phyloP scores from a whole-genome alignment of 2,329 filamentous ascomycete genomes.

The Colletotrichum acutatum region DNA sequence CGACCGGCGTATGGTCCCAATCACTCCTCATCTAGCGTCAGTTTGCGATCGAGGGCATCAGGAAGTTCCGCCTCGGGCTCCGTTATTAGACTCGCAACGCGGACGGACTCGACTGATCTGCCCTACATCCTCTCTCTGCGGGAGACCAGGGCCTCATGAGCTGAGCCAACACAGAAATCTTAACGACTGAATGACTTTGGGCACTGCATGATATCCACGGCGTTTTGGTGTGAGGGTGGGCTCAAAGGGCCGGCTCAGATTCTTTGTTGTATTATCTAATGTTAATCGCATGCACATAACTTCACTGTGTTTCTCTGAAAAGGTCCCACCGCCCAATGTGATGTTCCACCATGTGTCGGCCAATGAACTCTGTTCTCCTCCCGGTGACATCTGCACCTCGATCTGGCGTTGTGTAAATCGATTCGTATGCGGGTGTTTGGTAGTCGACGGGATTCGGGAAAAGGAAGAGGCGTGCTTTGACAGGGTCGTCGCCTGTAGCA shows the following conservation, averaged over 20 bases:
- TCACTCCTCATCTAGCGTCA: conserved; percentile 51
- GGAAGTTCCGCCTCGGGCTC: conserved; percentile 48
- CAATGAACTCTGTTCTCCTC: neutral
- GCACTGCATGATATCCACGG: conserved; percentile 34
- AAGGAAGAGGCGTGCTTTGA: conserved; percentile 11
- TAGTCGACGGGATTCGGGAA: neutral
- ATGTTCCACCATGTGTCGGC: neutral
- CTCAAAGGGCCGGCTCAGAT: neutral
- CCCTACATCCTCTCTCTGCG: conserved; percentile 46
- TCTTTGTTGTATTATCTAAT: conserved; percentile 26
- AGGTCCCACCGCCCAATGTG: neutral
- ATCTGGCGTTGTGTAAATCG: neutral
- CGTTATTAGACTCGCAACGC: conserved; percentile 60
- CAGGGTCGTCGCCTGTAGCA: conserved; percentile 5
- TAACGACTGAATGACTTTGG: conserved; percentile 30
- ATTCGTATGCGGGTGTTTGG: conserved; percentile 1
- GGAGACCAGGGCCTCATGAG: conserved; percentile 33
- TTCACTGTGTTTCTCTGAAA: neutral
- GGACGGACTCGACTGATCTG: conserved; percentile 45
- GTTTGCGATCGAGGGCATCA: conserved; percentile 51
- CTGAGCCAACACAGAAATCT: neutral
- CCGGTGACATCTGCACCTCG: conserved; percentile 5
- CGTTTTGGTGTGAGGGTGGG: conserved; percentile 9
- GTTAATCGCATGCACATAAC: conserved; percentile 14
- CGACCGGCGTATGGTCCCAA: conserved; percentile 52